Conservation (phyloP, 2,329 filamentous ascomycete genomes). For the Davidsoniella australis region DNA sequence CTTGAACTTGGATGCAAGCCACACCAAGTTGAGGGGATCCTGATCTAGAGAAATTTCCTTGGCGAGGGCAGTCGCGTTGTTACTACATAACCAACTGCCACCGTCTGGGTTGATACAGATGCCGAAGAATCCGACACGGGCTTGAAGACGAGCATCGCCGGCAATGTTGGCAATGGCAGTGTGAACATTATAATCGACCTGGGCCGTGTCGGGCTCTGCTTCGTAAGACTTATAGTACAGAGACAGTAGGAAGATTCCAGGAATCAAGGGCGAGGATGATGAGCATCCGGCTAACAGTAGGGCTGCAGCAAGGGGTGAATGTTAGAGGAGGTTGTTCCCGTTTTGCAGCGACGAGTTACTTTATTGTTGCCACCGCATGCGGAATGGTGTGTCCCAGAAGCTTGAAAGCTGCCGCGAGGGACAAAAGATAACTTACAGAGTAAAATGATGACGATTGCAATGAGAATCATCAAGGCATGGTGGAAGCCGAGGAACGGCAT, state of each 20-base stretch:
- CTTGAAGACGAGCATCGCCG: constrained; percentile 65
- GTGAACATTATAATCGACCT: constrained; percentile 79
- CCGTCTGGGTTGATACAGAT: constrained; percentile 89
- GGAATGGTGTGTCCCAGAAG: neutral
- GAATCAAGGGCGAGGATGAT: constrained; percentile 86
- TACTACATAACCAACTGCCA: constrained; percentile 84
- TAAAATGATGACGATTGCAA: constrained; percentile 83
- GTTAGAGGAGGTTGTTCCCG: neutral
- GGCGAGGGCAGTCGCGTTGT: constrained; percentile 87
- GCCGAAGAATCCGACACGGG: constrained; percentile 92
- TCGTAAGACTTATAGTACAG: constrained; percentile 86
- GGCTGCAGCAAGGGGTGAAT: constrained; percentile 33
- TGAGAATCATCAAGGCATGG: constrained; percentile 93
- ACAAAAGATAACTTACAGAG: constrained; percentile 51
- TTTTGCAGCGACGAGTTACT: neutral
- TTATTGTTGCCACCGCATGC: too few relatives aligned
- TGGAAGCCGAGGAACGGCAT: constrained; percentile 56
- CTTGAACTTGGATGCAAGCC: constrained; percentile 94
- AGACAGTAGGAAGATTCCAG: constrained; percentile 93
- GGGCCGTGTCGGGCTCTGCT: constrained; percentile 64
- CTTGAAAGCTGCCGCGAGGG: neutral
- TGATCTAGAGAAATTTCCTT: constrained; percentile 80
- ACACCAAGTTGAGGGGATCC: constrained; percentile 91
- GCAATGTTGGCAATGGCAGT: constrained; percentile 82
- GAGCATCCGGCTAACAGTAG: constrained; percentile 89